A percentile compares a stretch with the other conserved stretches of the same genome.
phyloP scores from a whole-genome alignment of 2,329 filamentous ascomycete genomes.

The Monosporascus sp. region DNA sequence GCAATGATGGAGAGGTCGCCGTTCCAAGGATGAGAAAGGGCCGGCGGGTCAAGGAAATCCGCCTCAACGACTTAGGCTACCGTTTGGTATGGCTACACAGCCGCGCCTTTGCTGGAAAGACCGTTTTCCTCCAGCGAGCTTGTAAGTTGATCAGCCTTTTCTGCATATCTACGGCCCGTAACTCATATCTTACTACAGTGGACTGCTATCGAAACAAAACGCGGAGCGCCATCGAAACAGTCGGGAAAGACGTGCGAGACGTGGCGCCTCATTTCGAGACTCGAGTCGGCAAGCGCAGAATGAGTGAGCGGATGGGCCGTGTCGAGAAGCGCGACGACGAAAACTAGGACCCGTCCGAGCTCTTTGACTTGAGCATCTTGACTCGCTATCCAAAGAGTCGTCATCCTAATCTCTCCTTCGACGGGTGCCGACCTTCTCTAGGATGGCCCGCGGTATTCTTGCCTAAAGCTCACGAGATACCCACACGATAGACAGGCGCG shows the following conservation, averaged over 20 bases:
- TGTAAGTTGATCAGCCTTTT: conserved; percentile 52
- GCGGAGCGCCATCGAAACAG: conserved; percentile 55
- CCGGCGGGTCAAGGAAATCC: conserved; percentile 74
- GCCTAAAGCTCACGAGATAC: too few species aligned
- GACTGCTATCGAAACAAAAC: conserved; percentile 76
- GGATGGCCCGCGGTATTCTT: too few species aligned
- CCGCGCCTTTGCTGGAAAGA: conserved; percentile 79
- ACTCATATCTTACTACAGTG: conserved; percentile 46
- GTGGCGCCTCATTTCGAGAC: conserved; percentile 86
- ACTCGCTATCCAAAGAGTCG: too few species aligned
- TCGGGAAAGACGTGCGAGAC: conserved; percentile 67
- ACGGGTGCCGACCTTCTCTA: too few species aligned
- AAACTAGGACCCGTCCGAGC: too few species aligned
- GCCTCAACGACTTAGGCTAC: conserved; percentile 87
- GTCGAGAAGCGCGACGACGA: conserved; percentile 30
- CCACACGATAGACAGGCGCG: too few species aligned
- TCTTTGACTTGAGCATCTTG: too few species aligned
- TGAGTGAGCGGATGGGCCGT: conserved; percentile 52
- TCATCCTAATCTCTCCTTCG: too few species aligned
- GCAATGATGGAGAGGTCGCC: conserved; percentile 65
- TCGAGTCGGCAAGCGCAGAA: conserved; percentile 74
- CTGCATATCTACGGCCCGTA: conserved; percentile 6
- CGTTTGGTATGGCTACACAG: conserved; percentile 97
- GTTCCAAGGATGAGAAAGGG: conserved; percentile 68
- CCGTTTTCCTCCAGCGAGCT: conserved; percentile 84